Percentiles rank a stretch among this genome's conserved stretches.
These are phyloP conservation scores for Heliophila coronopifolia DNA, from an alignment of 441 rosid species.

Conservation along the genomic window DNA sequence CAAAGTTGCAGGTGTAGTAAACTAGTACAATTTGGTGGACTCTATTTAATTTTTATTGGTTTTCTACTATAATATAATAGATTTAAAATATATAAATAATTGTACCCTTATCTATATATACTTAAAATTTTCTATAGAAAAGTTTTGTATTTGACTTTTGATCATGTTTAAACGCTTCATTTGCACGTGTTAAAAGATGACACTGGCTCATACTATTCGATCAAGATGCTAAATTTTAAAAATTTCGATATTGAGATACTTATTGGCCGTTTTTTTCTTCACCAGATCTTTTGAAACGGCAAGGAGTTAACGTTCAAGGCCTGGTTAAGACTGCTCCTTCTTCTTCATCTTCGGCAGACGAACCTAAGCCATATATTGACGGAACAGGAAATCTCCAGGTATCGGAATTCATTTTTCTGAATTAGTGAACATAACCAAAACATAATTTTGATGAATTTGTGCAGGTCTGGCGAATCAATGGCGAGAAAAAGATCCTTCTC, in stretches of 20 bases:
- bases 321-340: slow-evolving; percentile 65
- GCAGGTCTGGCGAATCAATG: slow-evolving; percentile 86
- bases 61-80: too few relatives aligned
- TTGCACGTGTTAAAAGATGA: too few relatives aligned
- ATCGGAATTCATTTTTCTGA: neutral
- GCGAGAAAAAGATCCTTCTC: slow-evolving; percentile 62
- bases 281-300: slow-evolving; percentile 77
- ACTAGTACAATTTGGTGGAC: too few relatives aligned
- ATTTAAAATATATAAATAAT: too few relatives aligned
- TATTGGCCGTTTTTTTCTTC: slow-evolving; percentile 5
- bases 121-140: too few relatives aligned
- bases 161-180: too few relatives aligned
- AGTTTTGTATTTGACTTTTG: too few relatives aligned
- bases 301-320: slow-evolving; percentile 89
- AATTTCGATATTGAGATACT: slow-evolving; percentile 18
- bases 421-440: slow-evolving; percentile 8
- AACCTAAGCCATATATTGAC: slow-evolving; percentile 78
- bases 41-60: too few relatives aligned
- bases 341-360: slow-evolving; percentile 56
- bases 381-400: slow-evolving; percentile 92
- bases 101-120: too few relatives aligned
- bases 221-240: neutral
- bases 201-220: slow-evolving; percentile 1
- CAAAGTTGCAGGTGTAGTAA: slow-evolving; percentile 82
- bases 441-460: neutral